Conservation (phyloP, 371 early-diverging fungal species). For the Paraphysoderma sedebokerense region DNA sequence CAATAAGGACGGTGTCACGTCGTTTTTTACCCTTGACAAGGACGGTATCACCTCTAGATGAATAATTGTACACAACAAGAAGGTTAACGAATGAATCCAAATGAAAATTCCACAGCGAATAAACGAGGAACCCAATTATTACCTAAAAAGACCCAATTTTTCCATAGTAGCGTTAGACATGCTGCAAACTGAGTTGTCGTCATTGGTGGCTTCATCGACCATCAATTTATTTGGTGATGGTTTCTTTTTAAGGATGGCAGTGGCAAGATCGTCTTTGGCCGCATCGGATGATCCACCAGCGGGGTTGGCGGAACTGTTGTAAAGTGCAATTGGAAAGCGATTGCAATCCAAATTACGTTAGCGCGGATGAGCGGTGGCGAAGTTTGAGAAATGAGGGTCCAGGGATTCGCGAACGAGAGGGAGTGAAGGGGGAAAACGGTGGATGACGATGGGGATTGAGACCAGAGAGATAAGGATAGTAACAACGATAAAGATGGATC, state of each 20-base stretch:
- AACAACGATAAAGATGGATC: too few relatives aligned
- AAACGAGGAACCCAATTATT: conserved; percentile 2
- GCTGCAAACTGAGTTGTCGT: conserved; percentile 88
- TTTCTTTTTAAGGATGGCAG: conserved; percentile 90
- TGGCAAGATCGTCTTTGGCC: conserved; percentile 54
- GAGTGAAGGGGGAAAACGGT: too few relatives aligned
- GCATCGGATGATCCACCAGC: background rate
- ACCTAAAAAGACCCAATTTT: conserved; percentile 66
- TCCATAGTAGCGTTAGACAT: conserved; percentile 90
- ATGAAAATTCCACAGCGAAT: conserved; percentile 1
- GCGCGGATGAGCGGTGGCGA: too few relatives aligned
- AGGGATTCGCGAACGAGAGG: too few relatives aligned
- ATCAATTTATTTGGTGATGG: conserved; percentile 90
- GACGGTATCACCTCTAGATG: conserved; percentile 68
- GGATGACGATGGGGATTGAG: too few relatives aligned
- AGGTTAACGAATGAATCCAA: background rate
- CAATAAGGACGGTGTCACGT: conserved; percentile 89
- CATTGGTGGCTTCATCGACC: conserved; percentile 90
- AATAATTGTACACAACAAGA: background rate
- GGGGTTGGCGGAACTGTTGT: background rate
- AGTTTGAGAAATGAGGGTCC: too few relatives aligned
- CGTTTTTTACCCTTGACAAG: conserved; percentile 97
- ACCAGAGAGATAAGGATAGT: too few relatives aligned
- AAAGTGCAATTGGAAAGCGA: background rate
- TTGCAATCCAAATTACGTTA: too few relatives aligned